Evolutionary conservation across 148 eudicot species (phyloP), one percentile per base, ranked within the genome.

Genomic region (Rhododendron molle): DNA sequence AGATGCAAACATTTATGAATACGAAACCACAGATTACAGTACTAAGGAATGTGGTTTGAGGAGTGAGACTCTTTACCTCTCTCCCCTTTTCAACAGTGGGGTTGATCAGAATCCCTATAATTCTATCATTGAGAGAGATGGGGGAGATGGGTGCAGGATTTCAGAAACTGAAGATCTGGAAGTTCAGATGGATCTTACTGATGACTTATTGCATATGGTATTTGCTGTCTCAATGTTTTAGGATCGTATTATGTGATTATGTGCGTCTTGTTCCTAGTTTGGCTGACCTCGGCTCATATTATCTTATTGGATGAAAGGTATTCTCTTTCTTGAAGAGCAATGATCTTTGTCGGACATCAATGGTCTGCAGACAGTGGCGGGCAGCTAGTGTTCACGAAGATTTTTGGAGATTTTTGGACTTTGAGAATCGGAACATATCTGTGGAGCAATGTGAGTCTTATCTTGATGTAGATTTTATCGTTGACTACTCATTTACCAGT

Each of bases 281-380:
- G 78, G 79, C 26, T 77, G 54, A 86, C 82, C 40, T 54, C 78
- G 13, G 10, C 69, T 81, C 14, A 21, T 79, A n/a, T n/a, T 76
- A 3, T 77, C 71, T 34, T 74, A 50, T 76, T 50, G 46, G 58
- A 52, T 91, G 83, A 82, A 86, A 97, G 99, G 98, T 95, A 79
- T 95, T 95, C 87, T 91, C 98, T 78, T 97, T 97, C 90, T 88
- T 97, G 91, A 92, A 92, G 73, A 94, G 91, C 83, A 84, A 91
- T 72, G 93, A 97, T 87, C 98, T 95, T 86, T 97, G 98, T 89
- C 93, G 92, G 84, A 98, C 95, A 83, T 95, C 98, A 83, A 90
- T 92, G 89, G 98, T 97, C 81, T 97, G 99, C 90, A 92, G 92
- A 89, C 99, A 97, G 90, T 97, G 99, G 99, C 93, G 95, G 54